Conservation (phyloP, 1,284 basidiomycete genomes). For the Sanguinoderma infundibulare region DNA sequence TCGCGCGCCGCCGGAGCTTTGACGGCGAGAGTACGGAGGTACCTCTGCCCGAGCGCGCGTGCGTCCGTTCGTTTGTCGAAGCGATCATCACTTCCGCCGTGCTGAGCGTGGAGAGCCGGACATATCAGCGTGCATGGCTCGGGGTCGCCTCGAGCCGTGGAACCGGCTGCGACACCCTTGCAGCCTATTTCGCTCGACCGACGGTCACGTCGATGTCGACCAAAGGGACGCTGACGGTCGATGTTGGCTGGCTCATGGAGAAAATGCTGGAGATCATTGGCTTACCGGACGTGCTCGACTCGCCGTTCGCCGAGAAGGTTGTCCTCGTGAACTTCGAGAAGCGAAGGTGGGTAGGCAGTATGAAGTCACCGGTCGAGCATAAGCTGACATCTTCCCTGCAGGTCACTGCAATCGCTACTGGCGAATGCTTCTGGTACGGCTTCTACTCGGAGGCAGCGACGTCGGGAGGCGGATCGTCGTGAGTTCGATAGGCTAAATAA, state of each 20-base stretch:
- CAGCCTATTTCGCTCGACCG: slow-evolving; percentile 57
- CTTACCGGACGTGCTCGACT: slow-evolving; percentile 71
- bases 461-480: slow-evolving; percentile 60
- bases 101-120: slow-evolving; percentile 73
- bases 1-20: slow-evolving; percentile 63
- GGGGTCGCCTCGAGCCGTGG: slow-evolving; percentile 64
- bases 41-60: slow-evolving; percentile 52
- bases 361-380: not conserved
- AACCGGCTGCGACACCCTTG: slow-evolving; percentile 62
- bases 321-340: slow-evolving; percentile 81
- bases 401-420: slow-evolving; percentile 69
- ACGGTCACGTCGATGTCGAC: slow-evolving; percentile 47
- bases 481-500: slow-evolving; percentile 76
- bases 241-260: slow-evolving; percentile 82
- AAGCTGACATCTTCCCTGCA: slow-evolving; percentile 31
- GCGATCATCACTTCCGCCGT: slow-evolving; percentile 72
- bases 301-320: slow-evolving; percentile 51
- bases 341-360: slow-evolving; percentile 56
- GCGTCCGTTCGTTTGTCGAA: slow-evolving; percentile 78
- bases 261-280: slow-evolving; percentile 77
- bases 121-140: slow-evolving; percentile 75
- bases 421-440: slow-evolving; percentile 50
- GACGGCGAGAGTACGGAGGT: slow-evolving; percentile 40
- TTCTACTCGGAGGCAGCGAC: slow-evolving; percentile 47
- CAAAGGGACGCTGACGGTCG: slow-evolving; percentile 62